phyloP scores from a whole-genome alignment of 2,329 filamentous ascomycete species.

The Penicillium sp. region DNA sequence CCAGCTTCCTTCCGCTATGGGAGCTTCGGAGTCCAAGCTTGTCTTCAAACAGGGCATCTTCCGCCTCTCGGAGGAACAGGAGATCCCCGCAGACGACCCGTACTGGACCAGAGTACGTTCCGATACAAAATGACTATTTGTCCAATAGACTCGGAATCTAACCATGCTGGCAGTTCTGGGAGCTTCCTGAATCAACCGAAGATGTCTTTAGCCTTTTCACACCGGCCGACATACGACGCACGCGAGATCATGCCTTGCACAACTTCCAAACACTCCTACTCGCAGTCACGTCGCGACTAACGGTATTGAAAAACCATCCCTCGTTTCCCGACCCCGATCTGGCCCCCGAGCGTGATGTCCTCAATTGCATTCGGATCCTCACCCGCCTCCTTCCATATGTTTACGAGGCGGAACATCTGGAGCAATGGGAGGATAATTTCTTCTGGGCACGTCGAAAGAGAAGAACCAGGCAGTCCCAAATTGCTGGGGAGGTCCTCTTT shows the following conservation, averaged over 20 bases:
- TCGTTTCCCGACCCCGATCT: slow-evolving; percentile 85
- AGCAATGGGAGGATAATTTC: slow-evolving; percentile 85
- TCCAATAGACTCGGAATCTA: slow-evolving; percentile 10
- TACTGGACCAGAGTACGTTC: slow-evolving; percentile 85
- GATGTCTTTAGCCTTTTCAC: slow-evolving; percentile 97
- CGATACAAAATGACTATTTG: neutral
- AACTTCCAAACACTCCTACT: slow-evolving; percentile 88
- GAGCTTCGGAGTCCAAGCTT: slow-evolving; percentile 96
- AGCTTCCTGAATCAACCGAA: slow-evolving; percentile 89
- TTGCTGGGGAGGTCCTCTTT: slow-evolving; percentile 76
- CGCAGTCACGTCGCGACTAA: slow-evolving; percentile 77
- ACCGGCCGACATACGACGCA: slow-evolving; percentile 80
- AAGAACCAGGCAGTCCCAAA: slow-evolving; percentile 63
- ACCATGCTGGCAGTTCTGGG: slow-evolving; percentile 72
- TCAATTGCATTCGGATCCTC: slow-evolving; percentile 91
- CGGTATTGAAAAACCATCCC: slow-evolving; percentile 78
- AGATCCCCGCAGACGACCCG: slow-evolving; percentile 80
- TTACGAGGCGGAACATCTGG: slow-evolving; percentile 81
- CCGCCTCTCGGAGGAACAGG: slow-evolving; percentile 83
- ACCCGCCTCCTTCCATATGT: slow-evolving; percentile 87
- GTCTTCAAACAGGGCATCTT: slow-evolving; percentile 99
- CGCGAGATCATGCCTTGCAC: slow-evolving; percentile 76
- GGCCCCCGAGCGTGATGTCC: slow-evolving; percentile 77
- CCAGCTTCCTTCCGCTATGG: slow-evolving; percentile 59
- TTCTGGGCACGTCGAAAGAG: slow-evolving; percentile 80